Conservation (phyloP, 2,329 filamentous ascomycete genomes). For the Juglanconis sp. region DNA sequence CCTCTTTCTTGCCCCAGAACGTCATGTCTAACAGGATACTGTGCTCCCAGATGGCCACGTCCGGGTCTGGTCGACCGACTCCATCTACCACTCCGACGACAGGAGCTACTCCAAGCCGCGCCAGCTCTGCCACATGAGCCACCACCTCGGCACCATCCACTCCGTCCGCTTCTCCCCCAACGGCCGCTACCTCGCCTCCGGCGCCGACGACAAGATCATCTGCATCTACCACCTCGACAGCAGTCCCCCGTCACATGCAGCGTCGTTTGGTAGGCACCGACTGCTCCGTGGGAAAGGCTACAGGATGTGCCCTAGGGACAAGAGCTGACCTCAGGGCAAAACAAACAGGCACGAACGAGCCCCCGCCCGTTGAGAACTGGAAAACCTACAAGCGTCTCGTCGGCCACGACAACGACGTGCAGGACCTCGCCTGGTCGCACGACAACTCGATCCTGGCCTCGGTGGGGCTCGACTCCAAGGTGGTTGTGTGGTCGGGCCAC, state of each 20-base stretch:
- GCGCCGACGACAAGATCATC: constrained; percentile 97
- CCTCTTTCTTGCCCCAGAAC: neutral
- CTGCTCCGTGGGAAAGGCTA: neutral
- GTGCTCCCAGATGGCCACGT: constrained; percentile 76
- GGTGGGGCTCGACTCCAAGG: constrained; percentile 93
- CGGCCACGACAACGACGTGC: constrained; percentile 97
- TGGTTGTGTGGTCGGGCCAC: constrained; percentile 96
- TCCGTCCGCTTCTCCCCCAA: constrained; percentile 96
- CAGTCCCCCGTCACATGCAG: constrained; percentile 70
- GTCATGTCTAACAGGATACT: neutral
- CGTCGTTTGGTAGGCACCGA: constrained; percentile 69
- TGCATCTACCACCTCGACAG: constrained; percentile 92
- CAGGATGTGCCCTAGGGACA: neutral
- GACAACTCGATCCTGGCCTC: constrained; percentile 96
- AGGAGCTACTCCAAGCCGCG: constrained; percentile 72
- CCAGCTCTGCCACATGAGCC: constrained; percentile 96
- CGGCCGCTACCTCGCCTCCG: constrained; percentile 90
- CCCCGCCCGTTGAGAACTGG: constrained; percentile 95
- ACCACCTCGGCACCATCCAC: constrained; percentile 96
- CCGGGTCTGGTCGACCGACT: constrained; percentile 94
- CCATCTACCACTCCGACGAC: constrained; percentile 78
- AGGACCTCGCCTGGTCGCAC: constrained; percentile 94
- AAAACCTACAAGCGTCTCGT: constrained; percentile 90
- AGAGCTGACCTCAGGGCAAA: neutral
- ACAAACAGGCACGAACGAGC: constrained; percentile 70